phyloP scores from a whole-genome alignment of 108 stramenopile genomes.

The Cyclotella choctawhatcheeana region DNA sequence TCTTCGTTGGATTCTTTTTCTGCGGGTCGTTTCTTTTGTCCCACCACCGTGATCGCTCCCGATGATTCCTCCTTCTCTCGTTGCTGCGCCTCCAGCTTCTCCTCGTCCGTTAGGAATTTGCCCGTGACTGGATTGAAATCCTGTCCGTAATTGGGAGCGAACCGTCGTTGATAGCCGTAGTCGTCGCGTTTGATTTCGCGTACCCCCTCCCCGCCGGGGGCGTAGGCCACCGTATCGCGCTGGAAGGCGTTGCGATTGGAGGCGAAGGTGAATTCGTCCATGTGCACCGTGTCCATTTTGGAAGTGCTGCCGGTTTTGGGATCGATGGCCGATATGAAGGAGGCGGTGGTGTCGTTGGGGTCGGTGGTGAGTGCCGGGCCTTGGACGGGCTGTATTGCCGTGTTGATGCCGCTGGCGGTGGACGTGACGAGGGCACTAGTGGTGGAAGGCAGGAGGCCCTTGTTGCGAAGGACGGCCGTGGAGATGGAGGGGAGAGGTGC shows the following conservation, averaged over 20 bases:
- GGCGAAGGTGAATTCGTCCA: conserved; percentile 66
- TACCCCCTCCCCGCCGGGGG: conserved; percentile 41
- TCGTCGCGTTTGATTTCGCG: conserved; percentile 54
- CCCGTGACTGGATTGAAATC: not conserved
- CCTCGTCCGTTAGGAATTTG: not conserved
- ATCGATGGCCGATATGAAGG: conserved; percentile 41
- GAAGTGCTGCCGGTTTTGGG: conserved; percentile 37
- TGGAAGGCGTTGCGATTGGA: conserved; percentile 74
- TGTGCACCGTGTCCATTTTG: conserved; percentile 40
- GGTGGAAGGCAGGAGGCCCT: conserved; percentile 12
- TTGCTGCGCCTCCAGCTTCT: not conserved
- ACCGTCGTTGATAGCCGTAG: conserved; percentile 32
- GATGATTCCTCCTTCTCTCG: not conserved
- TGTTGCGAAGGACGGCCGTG: conserved; percentile 36
- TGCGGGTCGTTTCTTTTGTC: not conserved
- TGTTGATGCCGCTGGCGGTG: conserved; percentile 4
- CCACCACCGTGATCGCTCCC: too few relatives aligned
- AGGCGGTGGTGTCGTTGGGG: conserved; percentile 49
- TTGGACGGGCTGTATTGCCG: conserved; percentile 46
- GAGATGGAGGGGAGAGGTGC: conserved; percentile 49
- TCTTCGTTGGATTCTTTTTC: not conserved
- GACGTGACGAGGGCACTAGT: not conserved
- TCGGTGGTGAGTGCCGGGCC: conserved; percentile 66
- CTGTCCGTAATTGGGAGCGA: conserved; percentile 40
- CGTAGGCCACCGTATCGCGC: conserved; percentile 53